Evolutionary conservation across 176 grass and related monocot species (phyloP), one percentile per base, ranked within the genome.

Genomic region (Cocos nucifera): DNA sequence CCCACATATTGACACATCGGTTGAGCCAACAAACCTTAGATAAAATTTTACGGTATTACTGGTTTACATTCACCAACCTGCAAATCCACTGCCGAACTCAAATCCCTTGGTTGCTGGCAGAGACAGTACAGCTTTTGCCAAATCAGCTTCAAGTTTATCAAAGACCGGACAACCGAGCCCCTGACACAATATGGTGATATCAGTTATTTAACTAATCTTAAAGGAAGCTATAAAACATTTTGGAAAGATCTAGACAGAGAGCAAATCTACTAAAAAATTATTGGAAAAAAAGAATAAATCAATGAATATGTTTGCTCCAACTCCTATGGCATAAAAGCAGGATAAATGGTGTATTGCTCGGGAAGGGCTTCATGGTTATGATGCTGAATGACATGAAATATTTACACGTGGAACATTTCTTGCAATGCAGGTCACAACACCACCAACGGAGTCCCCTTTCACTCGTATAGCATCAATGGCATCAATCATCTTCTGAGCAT

Each of bases 61-160:
- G 7, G 5, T 66, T 19, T 26, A 66, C 51, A 49, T 49, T 58
- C 69, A 59, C 30, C 60, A 74, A 98, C 94, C 94, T 59, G 88
- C 76, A 48, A 98, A 98, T 70, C 94, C 94, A 71, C 94, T 98
- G 17, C 94, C 94, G 64, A 98, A 80, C 69, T 98, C 94, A 86
- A 98, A 93, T 63, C 88, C 88, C 79, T 98, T 98, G 32, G 88
- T 98, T 78, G 94, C 94, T 74, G 94, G 94, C 70, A 98, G 94
- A 83, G 94, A 98, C 50, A 98, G 73, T 85, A 83, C 83, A 63
- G 82, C 85, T 77, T 98, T 98, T 52, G 88, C 94, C 53, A 98
- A 61, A 73, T 93, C 85, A 67, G 88, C 94, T 79, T 98, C 94
- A 63, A 98, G 84, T 62, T 98, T 98, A 81, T 93, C 88, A 79